phyloP scores from a whole-genome alignment of 2,329 filamentous ascomycete species.

The Aspergillus spinulosporus region DNA sequence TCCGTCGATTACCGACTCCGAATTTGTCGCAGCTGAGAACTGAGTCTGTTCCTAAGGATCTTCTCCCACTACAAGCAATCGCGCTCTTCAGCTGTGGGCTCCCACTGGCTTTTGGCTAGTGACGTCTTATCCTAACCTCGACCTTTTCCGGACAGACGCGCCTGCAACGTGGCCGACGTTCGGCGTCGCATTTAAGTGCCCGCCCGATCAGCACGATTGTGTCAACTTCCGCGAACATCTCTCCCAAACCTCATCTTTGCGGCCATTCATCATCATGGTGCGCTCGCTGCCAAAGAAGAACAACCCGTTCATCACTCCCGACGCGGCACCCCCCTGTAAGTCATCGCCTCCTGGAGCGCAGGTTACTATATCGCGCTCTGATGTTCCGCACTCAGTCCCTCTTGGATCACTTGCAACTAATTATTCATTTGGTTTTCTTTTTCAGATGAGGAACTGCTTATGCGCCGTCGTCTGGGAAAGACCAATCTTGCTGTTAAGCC shows the following conservation, averaged over 20 bases:
- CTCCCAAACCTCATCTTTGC: conserved; percentile 5
- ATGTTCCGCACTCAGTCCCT: neutral
- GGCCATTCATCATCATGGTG: conserved; percentile 34
- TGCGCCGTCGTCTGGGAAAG: conserved; percentile 84
- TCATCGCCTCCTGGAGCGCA: conserved; percentile 24
- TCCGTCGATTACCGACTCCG: conserved; percentile 14
- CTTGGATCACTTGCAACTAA: conserved; percentile 9
- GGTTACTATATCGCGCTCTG: neutral
- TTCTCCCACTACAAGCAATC: conserved; percentile 14
- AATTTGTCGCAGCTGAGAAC: conserved; percentile 18
- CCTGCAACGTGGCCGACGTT: conserved; percentile 48
- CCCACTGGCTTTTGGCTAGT: conserved; percentile 21
- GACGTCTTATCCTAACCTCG: conserved; percentile 21
- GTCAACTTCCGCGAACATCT: conserved; percentile 14
- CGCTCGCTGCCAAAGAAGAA: conserved; percentile 48
- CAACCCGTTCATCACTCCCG: conserved; percentile 49
- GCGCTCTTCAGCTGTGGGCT: conserved; percentile 12
- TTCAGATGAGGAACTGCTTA: conserved; percentile 71
- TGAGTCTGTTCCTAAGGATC: conserved; percentile 6
- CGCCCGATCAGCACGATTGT: conserved; percentile 14
- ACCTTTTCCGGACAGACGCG: conserved; percentile 32
- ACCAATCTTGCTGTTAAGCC: conserved; percentile 86
- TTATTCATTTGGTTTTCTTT: conserved; percentile 17
- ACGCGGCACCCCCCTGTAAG: conserved; percentile 49
- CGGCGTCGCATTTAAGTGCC: conserved; percentile 33